These are phyloP conservation scores for Leccinum subtestaceum DNA, from an alignment of 768 basidiomycete species.

Conservation along the genomic window DNA sequence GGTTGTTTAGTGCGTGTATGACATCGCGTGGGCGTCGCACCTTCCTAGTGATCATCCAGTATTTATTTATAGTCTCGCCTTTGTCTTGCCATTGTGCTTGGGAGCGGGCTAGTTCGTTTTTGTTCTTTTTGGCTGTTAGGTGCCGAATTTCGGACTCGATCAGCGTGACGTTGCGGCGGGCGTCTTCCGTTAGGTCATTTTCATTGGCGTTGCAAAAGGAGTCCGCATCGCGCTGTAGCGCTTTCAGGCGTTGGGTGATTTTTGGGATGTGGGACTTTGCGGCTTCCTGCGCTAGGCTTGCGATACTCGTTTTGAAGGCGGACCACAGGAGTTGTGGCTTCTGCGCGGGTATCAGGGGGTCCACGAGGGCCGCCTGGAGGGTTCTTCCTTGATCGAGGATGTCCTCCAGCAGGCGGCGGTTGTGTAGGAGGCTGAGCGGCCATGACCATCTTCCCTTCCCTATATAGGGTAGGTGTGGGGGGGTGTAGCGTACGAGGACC, in stretches of 20 bases:
- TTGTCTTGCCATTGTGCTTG: neutral
- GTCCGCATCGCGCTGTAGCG: too few species aligned
- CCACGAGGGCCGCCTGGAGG: neutral
- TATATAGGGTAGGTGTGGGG: neutral
- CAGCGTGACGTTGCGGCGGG: neutral
- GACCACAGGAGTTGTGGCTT: neutral
- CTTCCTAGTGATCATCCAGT: slow-evolving; percentile 12
- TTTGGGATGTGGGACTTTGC: neutral
- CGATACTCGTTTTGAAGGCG: neutral
- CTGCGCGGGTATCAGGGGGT: neutral
- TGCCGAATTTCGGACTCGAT: neutral
- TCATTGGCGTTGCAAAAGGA: too few species aligned
- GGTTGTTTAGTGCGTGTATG: slow-evolving; percentile 14
- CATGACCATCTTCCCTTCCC: neutral
- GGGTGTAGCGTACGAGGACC: neutral
- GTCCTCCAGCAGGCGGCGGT: rapidly evolving
- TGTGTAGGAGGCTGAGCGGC: neutral
- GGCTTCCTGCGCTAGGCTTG: rapidly evolving
- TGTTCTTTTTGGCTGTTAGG: neutral
- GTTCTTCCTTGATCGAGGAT: neutral
- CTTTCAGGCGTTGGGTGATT: neutral
- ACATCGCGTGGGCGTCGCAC: slow-evolving; percentile 13
- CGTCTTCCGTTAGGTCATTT: neutral
- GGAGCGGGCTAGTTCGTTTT: neutral
- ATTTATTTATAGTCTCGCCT: slow-evolving; percentile 9